Conservation (phyloP, 768 basidiomycete species). For the Leccinum incarnatum region DNA sequence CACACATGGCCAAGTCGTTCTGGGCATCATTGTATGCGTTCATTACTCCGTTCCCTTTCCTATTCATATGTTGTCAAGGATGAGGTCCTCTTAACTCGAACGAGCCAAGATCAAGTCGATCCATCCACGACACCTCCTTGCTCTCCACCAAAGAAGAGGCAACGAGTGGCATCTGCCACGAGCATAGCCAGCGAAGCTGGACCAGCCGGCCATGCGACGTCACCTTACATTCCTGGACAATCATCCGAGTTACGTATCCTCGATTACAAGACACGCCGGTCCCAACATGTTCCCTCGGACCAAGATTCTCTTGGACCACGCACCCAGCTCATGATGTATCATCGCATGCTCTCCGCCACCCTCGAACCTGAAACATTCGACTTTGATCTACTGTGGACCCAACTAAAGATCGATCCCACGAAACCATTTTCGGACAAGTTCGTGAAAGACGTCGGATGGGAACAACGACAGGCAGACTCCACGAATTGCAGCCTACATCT, state of each 20-base stretch:
- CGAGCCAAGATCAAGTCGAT: not conserved
- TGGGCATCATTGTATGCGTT: conserved; percentile 68
- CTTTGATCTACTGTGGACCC: conserved; percentile 52
- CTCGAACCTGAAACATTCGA: conserved; percentile 45
- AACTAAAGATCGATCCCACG: conserved; percentile 41
- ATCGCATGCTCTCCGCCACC: conserved; percentile 57
- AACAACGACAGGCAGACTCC: conserved; percentile 17
- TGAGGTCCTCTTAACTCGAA: conserved; percentile 37
- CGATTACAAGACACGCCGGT: conserved; percentile 71
- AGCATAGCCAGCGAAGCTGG: not conserved
- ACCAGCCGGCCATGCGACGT: not conserved
- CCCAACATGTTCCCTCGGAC: conserved; percentile 48
- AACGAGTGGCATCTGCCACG: conserved; percentile 6
- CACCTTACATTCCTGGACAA: not conserved
- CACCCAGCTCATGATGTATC: conserved; percentile 78
- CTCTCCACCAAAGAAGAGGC: conserved; percentile 30
- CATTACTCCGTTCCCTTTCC: not conserved
- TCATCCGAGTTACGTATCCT: conserved; percentile 43
- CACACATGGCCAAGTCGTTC: conserved; percentile 58
- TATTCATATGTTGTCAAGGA: conserved; percentile 42
- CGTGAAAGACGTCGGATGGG: conserved; percentile 30
- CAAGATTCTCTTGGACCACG: conserved; percentile 57
- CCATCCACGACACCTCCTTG: conserved; percentile 17
- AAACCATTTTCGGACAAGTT: conserved; percentile 51
- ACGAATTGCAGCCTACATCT: conserved; percentile 26